These are phyloP conservation scores for Hysterium pulicare DNA, from an alignment of 2,329 filamentous ascomycete species.

Conservation along the genomic window DNA sequence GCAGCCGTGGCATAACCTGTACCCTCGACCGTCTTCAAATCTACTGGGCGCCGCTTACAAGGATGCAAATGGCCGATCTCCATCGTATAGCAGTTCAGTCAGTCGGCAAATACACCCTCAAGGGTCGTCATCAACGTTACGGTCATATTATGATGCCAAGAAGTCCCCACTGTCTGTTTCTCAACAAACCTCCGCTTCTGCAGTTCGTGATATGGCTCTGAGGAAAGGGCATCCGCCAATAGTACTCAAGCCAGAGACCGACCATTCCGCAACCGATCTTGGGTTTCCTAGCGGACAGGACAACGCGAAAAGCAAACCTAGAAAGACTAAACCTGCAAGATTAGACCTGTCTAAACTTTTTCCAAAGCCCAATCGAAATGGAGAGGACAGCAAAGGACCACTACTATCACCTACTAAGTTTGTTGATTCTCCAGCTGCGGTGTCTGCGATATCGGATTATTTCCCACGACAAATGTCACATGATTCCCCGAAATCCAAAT, in stretches of 20 bases:
- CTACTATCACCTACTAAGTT: slow-evolving; percentile 39
- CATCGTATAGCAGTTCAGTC: slow-evolving; percentile 27
- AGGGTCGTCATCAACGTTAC: slow-evolving; percentile 39
- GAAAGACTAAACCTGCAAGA: slow-evolving; percentile 34
- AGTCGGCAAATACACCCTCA: slow-evolving; percentile 27
- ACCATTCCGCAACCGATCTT: slow-evolving; percentile 2
- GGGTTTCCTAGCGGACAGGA: slow-evolving; percentile 2
- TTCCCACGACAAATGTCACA: slow-evolving; percentile 21
- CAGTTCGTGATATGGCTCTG: slow-evolving; percentile 42
- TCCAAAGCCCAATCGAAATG: slow-evolving; percentile 30
- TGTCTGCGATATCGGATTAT: slow-evolving; percentile 38
- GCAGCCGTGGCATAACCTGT: slow-evolving; percentile 19
- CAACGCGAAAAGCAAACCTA: slow-evolving; percentile 18
- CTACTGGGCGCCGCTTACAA: slow-evolving; percentile 23
- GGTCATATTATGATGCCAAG: slow-evolving; percentile 43
- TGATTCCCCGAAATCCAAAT: slow-evolving; percentile 3
- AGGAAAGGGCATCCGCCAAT: slow-evolving; percentile 35
- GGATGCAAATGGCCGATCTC: slow-evolving; percentile 17
- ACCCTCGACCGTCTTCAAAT: slow-evolving; percentile 34
- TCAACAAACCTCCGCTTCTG: slow-evolving; percentile 45
- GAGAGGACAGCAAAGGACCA: slow-evolving; percentile 12
- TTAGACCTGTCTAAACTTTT: slow-evolving; percentile 44
- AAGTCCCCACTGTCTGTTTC: slow-evolving; percentile 40
- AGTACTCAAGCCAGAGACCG: slow-evolving; percentile 13
- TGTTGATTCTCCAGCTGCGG: slow-evolving; percentile 38